These are phyloP conservation scores for Hanseniaspora clermontiae DNA, from an alignment of 805 yeast species.

Conservation along the genomic window DNA sequence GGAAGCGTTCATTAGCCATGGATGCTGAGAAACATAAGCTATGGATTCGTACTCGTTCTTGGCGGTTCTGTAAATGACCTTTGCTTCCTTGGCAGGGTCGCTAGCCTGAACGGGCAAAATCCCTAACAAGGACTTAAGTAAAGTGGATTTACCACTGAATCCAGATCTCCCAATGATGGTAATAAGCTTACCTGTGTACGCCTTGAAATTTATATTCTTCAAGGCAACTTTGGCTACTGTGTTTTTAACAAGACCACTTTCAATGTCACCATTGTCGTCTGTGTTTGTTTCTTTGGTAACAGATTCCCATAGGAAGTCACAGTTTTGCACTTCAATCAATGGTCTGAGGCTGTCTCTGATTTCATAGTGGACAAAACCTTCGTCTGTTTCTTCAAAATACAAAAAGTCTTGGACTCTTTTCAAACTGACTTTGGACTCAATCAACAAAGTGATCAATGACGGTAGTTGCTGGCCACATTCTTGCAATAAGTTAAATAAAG, in stretches of 20 bases:
- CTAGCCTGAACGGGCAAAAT: conserved; percentile 30
- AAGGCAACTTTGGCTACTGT: conserved; percentile 39
- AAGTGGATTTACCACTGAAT: conserved; percentile 51
- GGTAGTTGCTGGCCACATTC: conserved; percentile 52
- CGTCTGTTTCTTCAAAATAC: conserved; percentile 34
- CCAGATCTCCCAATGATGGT: conserved; percentile 60
- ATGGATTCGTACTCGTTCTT: conserved; percentile 24
- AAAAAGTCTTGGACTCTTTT: conserved; percentile 42
- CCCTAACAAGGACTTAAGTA: conserved; percentile 43
- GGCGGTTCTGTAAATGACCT: conserved; percentile 19
- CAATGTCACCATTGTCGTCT: not conserved
- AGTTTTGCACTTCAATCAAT: conserved; percentile 35
- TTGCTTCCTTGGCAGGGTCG: conserved; percentile 16
- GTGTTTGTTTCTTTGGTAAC: not conserved
- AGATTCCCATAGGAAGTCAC: conserved; percentile 42
- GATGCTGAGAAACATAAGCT: conserved; percentile 51
- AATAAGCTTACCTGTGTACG: conserved; percentile 39
- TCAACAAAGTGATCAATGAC: conserved; percentile 38
- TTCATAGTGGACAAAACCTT: conserved; percentile 25
- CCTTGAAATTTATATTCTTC: conserved; percentile 36
- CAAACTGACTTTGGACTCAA: conserved; percentile 49
- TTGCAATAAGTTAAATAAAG: conserved; percentile 46
- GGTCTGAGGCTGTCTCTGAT: conserved; percentile 18
- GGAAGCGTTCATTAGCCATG: conserved; percentile 42
- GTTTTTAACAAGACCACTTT: conserved; percentile 30